phyloP scores from a whole-genome alignment of 108 stramenopile species.

The Skeletonema costatum region DNA sequence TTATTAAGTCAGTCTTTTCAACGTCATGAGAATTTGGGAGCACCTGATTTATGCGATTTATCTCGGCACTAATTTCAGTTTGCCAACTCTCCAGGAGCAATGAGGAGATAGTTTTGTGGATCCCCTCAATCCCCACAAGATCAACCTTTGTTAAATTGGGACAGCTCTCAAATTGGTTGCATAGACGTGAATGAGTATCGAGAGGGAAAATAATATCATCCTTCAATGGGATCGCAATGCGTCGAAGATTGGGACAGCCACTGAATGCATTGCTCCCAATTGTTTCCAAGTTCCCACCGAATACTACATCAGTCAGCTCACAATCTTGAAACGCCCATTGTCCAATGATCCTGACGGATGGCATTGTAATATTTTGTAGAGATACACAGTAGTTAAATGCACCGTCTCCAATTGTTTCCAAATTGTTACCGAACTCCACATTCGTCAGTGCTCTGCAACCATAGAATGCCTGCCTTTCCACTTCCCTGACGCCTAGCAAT shows the following conservation, averaged over 20 bases:
- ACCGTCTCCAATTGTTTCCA: background rate
- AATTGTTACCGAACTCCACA: background rate
- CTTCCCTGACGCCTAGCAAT: background rate
- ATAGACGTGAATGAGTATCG: too few relatives aligned
- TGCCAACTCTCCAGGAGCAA: background rate
- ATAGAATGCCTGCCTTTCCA: background rate
- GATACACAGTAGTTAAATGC: background rate
- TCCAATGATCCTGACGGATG: background rate
- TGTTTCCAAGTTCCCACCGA: background rate
- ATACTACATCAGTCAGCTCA: background rate
- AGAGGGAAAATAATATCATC: background rate
- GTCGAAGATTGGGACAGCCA: background rate
- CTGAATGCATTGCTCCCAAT: background rate
- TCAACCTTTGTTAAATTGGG: background rate
- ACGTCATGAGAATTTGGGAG: background rate
- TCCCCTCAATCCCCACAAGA: background rate
- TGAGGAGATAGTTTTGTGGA: background rate
- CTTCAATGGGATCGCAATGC: background rate
- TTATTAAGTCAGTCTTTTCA: background rate
- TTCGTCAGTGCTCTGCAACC: background rate
- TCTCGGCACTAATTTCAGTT: background rate
- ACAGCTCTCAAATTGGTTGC: background rate
- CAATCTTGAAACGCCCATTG: background rate
- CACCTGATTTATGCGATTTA: background rate
- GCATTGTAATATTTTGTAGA: background rate